Conservation (phyloP, 2,329 filamentous ascomycete genomes). For the Fusarium sp. region DNA sequence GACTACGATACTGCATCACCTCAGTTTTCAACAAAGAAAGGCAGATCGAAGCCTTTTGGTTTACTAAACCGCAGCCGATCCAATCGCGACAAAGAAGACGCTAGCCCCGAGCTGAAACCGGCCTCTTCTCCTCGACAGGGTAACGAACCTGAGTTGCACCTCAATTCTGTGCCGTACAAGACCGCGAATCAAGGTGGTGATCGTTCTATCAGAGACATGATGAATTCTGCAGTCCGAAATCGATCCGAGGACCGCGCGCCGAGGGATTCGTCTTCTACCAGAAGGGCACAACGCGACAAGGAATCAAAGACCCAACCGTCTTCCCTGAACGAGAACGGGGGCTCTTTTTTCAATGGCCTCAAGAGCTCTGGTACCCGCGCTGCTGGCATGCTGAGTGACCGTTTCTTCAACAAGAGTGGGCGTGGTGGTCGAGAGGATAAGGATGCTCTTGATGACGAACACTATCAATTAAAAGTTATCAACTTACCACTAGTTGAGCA, state of each 20-base stretch:
- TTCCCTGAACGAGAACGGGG: conserved; percentile 68
- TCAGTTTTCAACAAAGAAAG: conserved; percentile 57
- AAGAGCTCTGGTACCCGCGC: conserved; percentile 45
- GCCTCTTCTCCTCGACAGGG: conserved; percentile 36
- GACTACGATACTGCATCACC: conserved; percentile 57
- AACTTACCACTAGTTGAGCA: conserved; percentile 89
- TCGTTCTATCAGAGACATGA: conserved; percentile 75
- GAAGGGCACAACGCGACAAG: conserved; percentile 60
- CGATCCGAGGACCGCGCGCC: conserved; percentile 77
- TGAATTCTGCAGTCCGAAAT: conserved; percentile 73
- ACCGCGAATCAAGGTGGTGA: conserved; percentile 75
- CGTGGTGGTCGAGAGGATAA: conserved; percentile 77
- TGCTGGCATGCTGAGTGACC: conserved; percentile 84
- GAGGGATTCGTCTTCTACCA: conserved; percentile 57
- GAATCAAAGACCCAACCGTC: conserved; percentile 64
- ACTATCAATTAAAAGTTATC: conserved; percentile 86
- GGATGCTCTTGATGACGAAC: conserved; percentile 80
- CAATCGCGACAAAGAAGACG: conserved; percentile 62
- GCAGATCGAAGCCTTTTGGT: conserved; percentile 67
- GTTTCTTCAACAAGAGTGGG: conserved; percentile 82
- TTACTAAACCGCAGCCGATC: conserved; percentile 65
- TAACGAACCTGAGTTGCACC: conserved; percentile 46
- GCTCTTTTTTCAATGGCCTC: conserved; percentile 50
- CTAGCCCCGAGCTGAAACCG: conserved; percentile 54
- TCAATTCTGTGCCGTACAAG: conserved; percentile 58